phyloP scores from a whole-genome alignment of 2,329 filamentous ascomycete species.

The Ophiosphaerella herpotricha region DNA sequence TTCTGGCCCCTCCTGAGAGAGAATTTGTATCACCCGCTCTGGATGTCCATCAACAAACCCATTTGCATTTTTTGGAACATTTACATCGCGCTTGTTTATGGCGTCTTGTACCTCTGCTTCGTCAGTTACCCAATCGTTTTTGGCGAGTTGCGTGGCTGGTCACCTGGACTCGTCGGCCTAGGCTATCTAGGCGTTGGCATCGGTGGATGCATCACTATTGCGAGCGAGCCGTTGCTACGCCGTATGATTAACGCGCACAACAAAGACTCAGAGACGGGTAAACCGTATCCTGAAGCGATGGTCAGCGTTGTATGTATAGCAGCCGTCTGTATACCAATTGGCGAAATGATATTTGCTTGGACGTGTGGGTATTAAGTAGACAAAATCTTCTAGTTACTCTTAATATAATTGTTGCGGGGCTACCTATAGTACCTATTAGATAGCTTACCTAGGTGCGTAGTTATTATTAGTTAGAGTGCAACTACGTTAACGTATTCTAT shows the following conservation, averaged over 20 bases:
- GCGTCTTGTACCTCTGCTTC: conserved; percentile 87
- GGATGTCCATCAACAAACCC: conserved; percentile 78
- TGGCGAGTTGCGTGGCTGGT: conserved; percentile 75
- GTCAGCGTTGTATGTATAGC: conserved; percentile 80
- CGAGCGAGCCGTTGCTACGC: too few species aligned
- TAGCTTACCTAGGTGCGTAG: too few species aligned
- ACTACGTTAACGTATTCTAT: too few species aligned
- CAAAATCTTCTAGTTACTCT: too few species aligned
- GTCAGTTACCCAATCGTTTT: conserved; percentile 90
- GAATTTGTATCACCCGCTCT: conserved; percentile 77
- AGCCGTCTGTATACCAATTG: conserved; percentile 72
- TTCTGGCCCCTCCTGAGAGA: conserved; percentile 71
- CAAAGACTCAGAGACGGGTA: conserved; percentile 74
- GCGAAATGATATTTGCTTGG: conserved; percentile 87
- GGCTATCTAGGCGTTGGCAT: conserved; percentile 77
- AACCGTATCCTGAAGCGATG: conserved; percentile 76
- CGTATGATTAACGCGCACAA: conserved; percentile 77
- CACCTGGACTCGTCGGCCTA: conserved; percentile 71
- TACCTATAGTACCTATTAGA: too few species aligned
- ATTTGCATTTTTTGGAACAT: conserved; percentile 82
- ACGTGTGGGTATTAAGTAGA: conserved; percentile 50
- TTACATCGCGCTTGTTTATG: conserved; percentile 78
- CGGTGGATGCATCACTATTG: too few species aligned
- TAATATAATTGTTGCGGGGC: too few species aligned
- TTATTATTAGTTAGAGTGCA: too few species aligned